Percentiles rank a stretch among this genome's conserved stretches.
Conservation (phyloP, 352 stramenopile species). For the Phytophthora rubi region DNA sequence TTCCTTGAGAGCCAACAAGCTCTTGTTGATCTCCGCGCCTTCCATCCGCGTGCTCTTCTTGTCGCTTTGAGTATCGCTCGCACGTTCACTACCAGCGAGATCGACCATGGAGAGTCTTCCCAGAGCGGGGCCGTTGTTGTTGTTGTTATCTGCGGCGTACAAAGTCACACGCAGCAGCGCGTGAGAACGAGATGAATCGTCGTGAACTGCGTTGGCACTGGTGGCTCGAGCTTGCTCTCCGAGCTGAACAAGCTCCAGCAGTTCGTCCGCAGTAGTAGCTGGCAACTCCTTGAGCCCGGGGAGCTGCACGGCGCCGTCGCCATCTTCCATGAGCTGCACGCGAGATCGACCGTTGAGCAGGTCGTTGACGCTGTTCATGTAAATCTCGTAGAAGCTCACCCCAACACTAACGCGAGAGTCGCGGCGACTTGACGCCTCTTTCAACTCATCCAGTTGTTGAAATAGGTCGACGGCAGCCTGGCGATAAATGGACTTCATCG, state of each 20-base stretch:
- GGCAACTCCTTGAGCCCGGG: conserved; percentile 90
- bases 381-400: conserved; percentile 97
- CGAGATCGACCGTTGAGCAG: conserved; percentile 89
- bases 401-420: conserved; percentile 64
- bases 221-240: conserved; percentile 92
- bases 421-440: conserved; percentile 16
- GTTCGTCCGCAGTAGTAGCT: conserved; percentile 77
- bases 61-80: conserved; percentile 92
- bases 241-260: conserved; percentile 90
- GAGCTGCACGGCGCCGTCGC: conserved; percentile 92
- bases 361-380: conserved; percentile 96
- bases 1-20: conserved; percentile 96
- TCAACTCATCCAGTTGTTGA: conserved; percentile 36
- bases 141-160: conserved; percentile 27
- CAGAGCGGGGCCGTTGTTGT: conserved; percentile 31
- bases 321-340: conserved; percentile 94
- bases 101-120: conserved; percentile 89
- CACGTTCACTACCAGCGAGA: conserved; percentile 94
- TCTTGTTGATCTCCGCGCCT: conserved; percentile 98
- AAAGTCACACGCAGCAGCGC: conserved; percentile 91
- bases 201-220: conserved; percentile 95
- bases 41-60: conserved; percentile 93
- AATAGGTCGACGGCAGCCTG: conserved; percentile 72
- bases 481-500: conserved; percentile 89
- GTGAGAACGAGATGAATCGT: conserved; percentile 93